A percentile compares a stretch with the other conserved stretches of the same genome.
These are phyloP conservation scores for Massariosphaeria phaeospora DNA, from an alignment of 495 filamentous ascomycete genomes.

Conservation along the genomic window DNA sequence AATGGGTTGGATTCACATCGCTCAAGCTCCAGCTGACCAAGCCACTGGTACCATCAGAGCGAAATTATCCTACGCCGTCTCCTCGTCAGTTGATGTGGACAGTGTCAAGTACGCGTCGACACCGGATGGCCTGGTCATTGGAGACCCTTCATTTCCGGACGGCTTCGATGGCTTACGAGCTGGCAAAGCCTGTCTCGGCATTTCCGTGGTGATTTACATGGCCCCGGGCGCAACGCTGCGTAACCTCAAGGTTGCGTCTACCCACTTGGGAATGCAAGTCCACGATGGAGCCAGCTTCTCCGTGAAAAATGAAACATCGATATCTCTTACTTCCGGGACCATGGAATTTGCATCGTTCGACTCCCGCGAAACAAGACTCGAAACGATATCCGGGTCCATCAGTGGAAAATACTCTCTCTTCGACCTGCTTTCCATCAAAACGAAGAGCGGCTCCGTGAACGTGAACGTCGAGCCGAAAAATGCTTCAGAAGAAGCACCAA, in stretches of 20 bases:
- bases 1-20: conserved; percentile 28
- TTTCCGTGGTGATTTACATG: conserved; percentile 25
- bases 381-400: conserved; percentile 32
- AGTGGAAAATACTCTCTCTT: conserved; percentile 34
- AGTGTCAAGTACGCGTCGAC: conserved; percentile 14
- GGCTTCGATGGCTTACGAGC: conserved; percentile 10
- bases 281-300: conserved; percentile 13
- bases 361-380: conserved; percentile 33
- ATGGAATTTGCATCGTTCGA: conserved; percentile 17
- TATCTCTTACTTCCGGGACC: conserved; percentile 22
- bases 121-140: conserved; percentile 6
- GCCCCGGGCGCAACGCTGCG: conserved; percentile 10
- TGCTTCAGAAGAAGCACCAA: conserved; percentile 9
- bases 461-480: conserved; percentile 33
- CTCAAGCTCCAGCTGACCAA: conserved; percentile 16
- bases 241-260: conserved; percentile 19
- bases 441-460: conserved; percentile 33
- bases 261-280: conserved; percentile 26
- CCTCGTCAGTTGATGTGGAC: conserved; percentile 6
- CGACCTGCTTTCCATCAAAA: conserved; percentile 35
- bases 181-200: conserved; percentile 21
- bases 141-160: conserved; percentile 3
- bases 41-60: conserved; percentile 12
- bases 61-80: conserved; percentile 24
- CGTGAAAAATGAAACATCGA: conserved; percentile 23